These are phyloP conservation scores for Trichoderma polysporum DNA, from an alignment of 2,329 filamentous ascomycete species.

Conservation along the genomic window DNA sequence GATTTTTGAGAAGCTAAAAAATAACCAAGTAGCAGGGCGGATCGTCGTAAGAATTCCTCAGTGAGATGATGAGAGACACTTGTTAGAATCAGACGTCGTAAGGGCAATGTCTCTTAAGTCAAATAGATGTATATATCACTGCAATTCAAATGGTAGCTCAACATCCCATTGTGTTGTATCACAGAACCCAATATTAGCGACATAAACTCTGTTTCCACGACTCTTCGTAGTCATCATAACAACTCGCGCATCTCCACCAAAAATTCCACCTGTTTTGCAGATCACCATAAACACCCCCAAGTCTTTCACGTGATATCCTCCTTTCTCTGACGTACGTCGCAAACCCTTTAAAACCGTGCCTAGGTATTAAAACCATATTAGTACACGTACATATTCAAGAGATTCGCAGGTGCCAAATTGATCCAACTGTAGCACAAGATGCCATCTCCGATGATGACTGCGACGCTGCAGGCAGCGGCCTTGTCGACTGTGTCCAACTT, in stretches of 20 bases:
- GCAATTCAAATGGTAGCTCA: neutral
- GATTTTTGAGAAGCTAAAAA: neutral
- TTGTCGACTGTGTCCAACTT: slow-evolving; percentile 56
- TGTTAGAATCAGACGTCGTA: neutral
- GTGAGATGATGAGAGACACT: neutral
- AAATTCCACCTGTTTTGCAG: neutral
- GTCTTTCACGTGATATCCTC: slow-evolving; percentile 4
- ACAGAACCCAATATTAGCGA: neutral
- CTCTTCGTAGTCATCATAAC: neutral
- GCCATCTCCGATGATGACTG: slow-evolving; percentile 51
- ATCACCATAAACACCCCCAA: neutral
- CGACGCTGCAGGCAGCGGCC: slow-evolving; percentile 52
- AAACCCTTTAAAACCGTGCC: neutral
- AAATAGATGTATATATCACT: neutral
- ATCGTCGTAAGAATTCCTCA: slow-evolving; percentile 15
- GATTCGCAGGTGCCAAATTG: neutral
- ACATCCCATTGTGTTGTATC: neutral
- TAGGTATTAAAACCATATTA: neutral
- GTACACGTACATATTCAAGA: neutral
- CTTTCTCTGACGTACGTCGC: slow-evolving; percentile 1
- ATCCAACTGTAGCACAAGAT: slow-evolving; percentile 31
- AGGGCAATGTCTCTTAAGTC: neutral
- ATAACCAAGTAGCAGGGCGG: neutral
- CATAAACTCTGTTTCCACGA: neutral
- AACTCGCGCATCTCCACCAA: slow-evolving; percentile 4